Percentiles rank a stretch among this genome's conserved stretches.
Evolutionary conservation across 164 flowering plant genomes (phyloP).

Genomic region (Euptelea pleiosperma): DNA sequence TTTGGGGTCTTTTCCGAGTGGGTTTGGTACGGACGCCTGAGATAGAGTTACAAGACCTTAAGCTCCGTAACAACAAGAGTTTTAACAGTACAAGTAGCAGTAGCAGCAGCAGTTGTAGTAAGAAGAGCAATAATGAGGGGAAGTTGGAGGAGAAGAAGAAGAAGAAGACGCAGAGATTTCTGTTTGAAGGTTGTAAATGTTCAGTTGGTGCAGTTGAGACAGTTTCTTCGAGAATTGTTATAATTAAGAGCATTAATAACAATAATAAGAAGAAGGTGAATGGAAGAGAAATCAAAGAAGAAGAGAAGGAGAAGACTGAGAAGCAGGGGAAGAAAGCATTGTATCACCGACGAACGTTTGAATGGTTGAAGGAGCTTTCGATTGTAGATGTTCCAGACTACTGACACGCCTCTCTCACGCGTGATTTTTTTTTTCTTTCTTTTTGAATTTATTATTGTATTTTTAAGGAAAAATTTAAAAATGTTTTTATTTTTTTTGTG

Average conservation of each 20-base stretch:
- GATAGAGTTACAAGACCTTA: conserved; percentile 48
- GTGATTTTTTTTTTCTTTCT: too few relatives aligned
- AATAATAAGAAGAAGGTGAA: conserved; percentile 2
- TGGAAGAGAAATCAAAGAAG: conserved; percentile 10
- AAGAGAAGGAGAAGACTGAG: conserved; percentile 16
- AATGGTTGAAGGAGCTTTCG: conserved; percentile 79
- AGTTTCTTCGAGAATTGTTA: conserved; percentile 28
- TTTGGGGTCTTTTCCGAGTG: conserved; percentile 54
- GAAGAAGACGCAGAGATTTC: conserved; percentile 11
- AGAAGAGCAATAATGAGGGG: neutral
- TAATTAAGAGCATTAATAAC: conserved; percentile 15
- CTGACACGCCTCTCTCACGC: too few relatives aligned
- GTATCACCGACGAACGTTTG: conserved; percentile 64
- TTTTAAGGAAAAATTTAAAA: too few relatives aligned
- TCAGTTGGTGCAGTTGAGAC: conserved; percentile 37
- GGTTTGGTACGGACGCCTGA: conserved; percentile 64
- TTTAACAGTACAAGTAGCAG: conserved; percentile 36
- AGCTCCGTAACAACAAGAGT: conserved; percentile 24
- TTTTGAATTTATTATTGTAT: too few relatives aligned
- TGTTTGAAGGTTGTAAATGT: conserved; percentile 47
- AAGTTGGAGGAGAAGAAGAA: conserved; percentile 8
- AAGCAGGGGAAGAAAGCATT: conserved; percentile 32
- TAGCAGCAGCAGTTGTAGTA: conserved; percentile 20
- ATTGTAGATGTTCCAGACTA: conserved; percentile 26
- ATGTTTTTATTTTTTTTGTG: too few relatives aligned